Evolutionary conservation across 345 rosid genomes (phyloP), one percentile per base, ranked within the genome.

Genomic region (Hirschfeldia incana): DNA sequence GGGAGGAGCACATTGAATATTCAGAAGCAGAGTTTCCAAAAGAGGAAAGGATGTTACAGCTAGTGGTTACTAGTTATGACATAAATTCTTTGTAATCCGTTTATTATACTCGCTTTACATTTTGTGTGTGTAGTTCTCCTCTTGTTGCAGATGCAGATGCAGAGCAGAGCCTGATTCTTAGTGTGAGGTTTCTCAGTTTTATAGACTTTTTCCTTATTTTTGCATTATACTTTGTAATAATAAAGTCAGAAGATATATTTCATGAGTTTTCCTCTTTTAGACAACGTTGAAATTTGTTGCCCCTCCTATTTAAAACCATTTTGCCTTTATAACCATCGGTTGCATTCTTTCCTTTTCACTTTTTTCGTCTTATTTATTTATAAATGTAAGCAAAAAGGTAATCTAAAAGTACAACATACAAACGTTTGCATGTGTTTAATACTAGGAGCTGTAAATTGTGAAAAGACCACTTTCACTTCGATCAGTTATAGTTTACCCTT

Each of bases 401-500:
- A 68, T 49, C 17, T 49, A 49, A 49, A 62, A 68, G 69, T 61
- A 74, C 67, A 75, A 75, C 8, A 64, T 64, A 70, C 76, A 75
- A 80, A 75, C 82, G 80, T 82, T 78, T 8, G 74, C 63, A 62
- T 67, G n/a, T 60, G 72, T 66, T 59, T 59, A 66, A 66, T 58
- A 73, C 64, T 29, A 75, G 69, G 64, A 70, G 44, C 30, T 26
- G 67, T 66, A 66, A 60, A 72, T 46, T 12, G 46, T 82, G 92
- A 87, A 73, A 82, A 84, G 92, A 89, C 86, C 66, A 81, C 89
- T 83, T 80, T 87, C 88, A 84, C 88, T 85, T 86, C 82, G 53
- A 63, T 76, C 81, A 67, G 7, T 27, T 44, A 8, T 30, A 51
- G 60, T 77, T 72, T 63, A 73, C 79, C 74, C 76, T 79, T 44